Conservation (phyloP, 2,329 filamentous ascomycete species). For the Talaromyces sp. region DNA sequence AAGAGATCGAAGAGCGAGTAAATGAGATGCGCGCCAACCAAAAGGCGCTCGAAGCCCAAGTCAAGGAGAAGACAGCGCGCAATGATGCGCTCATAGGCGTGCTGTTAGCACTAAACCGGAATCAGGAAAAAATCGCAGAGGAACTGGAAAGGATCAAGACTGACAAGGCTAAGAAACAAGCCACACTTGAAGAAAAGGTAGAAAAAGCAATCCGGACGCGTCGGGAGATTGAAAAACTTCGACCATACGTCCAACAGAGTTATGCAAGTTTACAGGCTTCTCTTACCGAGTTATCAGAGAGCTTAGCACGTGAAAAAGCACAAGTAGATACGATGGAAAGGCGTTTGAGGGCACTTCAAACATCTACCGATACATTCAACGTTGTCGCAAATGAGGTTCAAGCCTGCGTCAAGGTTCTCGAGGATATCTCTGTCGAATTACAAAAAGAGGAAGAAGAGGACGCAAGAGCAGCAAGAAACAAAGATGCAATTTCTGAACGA, state of each 20-base stretch:
- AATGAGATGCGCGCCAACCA: constrained; percentile 78
- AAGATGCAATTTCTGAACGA: constrained; percentile 81
- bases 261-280: constrained; percentile 77
- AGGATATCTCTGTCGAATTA: constrained; percentile 80
- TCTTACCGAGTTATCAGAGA: constrained; percentile 76
- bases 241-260: constrained; percentile 88
- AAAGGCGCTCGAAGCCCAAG: constrained; percentile 73
- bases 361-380: constrained; percentile 82
- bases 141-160: constrained; percentile 78
- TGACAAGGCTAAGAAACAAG: constrained; percentile 73
- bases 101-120: constrained; percentile 73
- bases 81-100: constrained; percentile 84
- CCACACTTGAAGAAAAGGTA: constrained; percentile 50
- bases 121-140: constrained; percentile 77
- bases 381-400: constrained; percentile 82
- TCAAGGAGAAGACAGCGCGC: constrained; percentile 77
- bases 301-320: constrained; percentile 70
- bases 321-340: constrained; percentile 87
- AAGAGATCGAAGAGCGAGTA: constrained; percentile 76
- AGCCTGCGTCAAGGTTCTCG: constrained; percentile 81
- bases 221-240: constrained; percentile 83
- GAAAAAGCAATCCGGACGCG: constrained; percentile 60
- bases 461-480: constrained; percentile 71
- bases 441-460: constrained; percentile 89
- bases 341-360: constrained; percentile 83